Percentiles rank a stretch among this genome's conserved stretches.
phyloP scores from a whole-genome alignment of 2,329 filamentous ascomycete genomes.

The Ceratocystis albifundus region DNA sequence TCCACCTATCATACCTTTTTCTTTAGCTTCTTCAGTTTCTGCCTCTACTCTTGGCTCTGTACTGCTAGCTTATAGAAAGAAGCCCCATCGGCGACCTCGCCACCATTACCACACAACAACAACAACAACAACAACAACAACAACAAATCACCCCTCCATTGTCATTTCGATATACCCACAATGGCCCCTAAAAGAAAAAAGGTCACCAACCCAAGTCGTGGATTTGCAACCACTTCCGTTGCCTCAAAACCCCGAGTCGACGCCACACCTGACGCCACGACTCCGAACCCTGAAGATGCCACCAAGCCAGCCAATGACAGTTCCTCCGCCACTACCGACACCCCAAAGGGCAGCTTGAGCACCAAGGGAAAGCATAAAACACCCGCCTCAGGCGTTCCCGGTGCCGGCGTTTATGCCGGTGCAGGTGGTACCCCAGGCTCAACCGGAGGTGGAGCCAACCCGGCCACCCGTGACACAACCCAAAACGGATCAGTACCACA shows the following conservation, averaged over 20 bases:
- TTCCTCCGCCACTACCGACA: not conserved
- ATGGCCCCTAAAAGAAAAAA: conserved; percentile 85
- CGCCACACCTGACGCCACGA: conserved; percentile 31
- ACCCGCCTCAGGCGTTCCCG: not conserved
- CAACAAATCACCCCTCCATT: not conserved
- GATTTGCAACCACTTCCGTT: conserved; percentile 86
- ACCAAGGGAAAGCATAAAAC: conserved; percentile 20
- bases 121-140: not conserved
- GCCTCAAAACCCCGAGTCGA: conserved; percentile 71
- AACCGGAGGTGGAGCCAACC: not conserved
- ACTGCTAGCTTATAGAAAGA: not conserved
- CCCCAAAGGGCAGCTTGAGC: conserved; percentile 24
- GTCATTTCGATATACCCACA: not conserved
- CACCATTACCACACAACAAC: not conserved
- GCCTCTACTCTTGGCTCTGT: not conserved
- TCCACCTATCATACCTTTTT: not conserved
- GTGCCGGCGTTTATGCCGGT: not conserved
- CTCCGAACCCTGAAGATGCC: conserved; percentile 18
- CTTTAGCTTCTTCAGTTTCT: not conserved
- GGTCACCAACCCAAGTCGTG: conserved; percentile 80
- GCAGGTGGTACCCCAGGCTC: not conserved
- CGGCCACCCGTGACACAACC: not conserved
- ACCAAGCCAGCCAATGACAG: conserved; percentile 20
- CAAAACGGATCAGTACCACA: not conserved
- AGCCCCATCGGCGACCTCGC: not conserved